Percentiles rank a stretch among this genome's conserved stretches.
Conservation (phyloP, 1,284 basidiomycete species). For the Amylostereum areolatum region DNA sequence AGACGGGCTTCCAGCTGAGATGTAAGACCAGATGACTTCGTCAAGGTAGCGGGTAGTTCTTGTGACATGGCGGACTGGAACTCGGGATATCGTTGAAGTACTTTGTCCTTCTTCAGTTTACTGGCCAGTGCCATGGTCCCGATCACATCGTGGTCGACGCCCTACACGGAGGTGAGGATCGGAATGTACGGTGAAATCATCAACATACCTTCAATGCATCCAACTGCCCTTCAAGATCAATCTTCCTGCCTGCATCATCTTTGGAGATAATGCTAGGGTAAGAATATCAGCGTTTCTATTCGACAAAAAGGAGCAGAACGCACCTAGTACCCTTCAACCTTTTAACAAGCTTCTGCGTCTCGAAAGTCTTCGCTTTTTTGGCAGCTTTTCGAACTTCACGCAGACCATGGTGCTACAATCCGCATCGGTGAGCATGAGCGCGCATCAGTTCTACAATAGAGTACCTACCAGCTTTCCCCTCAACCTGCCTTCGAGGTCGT, state of each 20-base stretch:
- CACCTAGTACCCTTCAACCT: slow-evolving; percentile 72
- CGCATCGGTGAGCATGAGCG: slow-evolving; percentile 3
- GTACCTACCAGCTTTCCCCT: slow-evolving; percentile 33
- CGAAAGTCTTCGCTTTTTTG: slow-evolving; percentile 81
- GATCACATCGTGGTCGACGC: slow-evolving; percentile 52
- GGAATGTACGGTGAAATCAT: background rate
- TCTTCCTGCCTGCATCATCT: slow-evolving; percentile 32
- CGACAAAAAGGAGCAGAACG: slow-evolving; percentile 9
- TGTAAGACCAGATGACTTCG: slow-evolving; percentile 35
- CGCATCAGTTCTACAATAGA: slow-evolving; percentile 16
- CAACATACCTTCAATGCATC: slow-evolving; percentile 56
- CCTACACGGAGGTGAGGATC: slow-evolving; percentile 32
- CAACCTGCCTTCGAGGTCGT: slow-evolving; percentile 31
- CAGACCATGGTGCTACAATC: slow-evolving; percentile 52
- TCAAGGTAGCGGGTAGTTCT: slow-evolving; percentile 32
- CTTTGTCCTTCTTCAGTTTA: slow-evolving; percentile 72
- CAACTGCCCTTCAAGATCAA: slow-evolving; percentile 61
- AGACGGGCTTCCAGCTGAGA: slow-evolving; percentile 70
- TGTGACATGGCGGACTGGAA: slow-evolving; percentile 38
- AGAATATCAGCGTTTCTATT: background rate
- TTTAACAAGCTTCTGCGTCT: slow-evolving; percentile 80
- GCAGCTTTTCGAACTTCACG: slow-evolving; percentile 64
- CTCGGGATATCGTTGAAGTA: slow-evolving; percentile 40
- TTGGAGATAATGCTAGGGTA: slow-evolving; percentile 36
- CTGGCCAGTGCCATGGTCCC: slow-evolving; percentile 58